Conservation (phyloP, 73 alveolate species). For the Tetrahymena borealis region DNA sequence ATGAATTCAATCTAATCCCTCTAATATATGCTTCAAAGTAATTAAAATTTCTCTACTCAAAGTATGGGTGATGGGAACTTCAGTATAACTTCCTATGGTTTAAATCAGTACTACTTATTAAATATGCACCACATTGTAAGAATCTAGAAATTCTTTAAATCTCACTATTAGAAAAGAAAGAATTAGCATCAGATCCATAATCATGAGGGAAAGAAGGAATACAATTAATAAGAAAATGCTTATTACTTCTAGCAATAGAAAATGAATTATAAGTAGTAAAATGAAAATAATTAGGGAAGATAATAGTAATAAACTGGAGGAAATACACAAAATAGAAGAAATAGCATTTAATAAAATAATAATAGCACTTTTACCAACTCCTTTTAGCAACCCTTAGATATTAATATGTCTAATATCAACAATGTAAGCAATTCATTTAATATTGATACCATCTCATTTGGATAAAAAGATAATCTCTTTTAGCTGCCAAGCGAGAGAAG, state of each 20-base stretch:
- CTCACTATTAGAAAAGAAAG: too few relatives aligned
- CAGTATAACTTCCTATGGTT: not conserved
- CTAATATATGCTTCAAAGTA: not conserved
- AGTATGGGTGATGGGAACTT: not conserved
- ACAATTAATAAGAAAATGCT: not conserved
- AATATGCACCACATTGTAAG: not conserved
- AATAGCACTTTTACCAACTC: not conserved
- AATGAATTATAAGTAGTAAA: not conserved
- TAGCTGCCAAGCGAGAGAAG: not conserved
- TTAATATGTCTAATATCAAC: not conserved
- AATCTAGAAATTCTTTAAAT: not conserved
- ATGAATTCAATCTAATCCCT: not conserved
- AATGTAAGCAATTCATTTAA: not conserved
- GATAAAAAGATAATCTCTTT: not conserved
- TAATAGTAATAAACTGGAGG: not conserved
- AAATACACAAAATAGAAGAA: too few relatives aligned
- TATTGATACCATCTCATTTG: not conserved
- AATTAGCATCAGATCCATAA: too few relatives aligned
- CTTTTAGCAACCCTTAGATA: not conserved
- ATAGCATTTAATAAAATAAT: not conserved
- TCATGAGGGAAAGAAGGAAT: too few relatives aligned
- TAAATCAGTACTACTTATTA: not conserved
- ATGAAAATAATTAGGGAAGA: not conserved
- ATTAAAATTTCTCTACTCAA: not conserved
- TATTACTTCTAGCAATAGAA: not conserved